phyloP scores from a whole-genome alignment of 192 early-diverging fungal genomes.

The Umbelopsis sp. region DNA sequence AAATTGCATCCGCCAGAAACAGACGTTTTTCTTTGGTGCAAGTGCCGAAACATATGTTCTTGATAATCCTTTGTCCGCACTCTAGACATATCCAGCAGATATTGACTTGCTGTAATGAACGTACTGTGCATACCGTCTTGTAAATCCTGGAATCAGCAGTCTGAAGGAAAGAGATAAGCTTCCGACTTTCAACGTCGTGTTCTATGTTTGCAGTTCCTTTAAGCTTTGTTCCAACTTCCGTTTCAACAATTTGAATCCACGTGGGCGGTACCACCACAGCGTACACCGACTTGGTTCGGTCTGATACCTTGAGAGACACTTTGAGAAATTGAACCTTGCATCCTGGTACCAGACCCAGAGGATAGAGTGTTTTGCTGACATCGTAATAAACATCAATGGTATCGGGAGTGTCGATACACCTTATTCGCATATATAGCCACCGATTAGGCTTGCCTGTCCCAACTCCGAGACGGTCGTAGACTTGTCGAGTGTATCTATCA shows the following conservation, averaged over 20 bases:
- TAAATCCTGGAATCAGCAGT: background rate
- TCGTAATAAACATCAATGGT: conserved; percentile 25
- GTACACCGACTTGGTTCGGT: background rate
- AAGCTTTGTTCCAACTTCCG: background rate
- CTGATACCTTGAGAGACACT: conserved; percentile 8
- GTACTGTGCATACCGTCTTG: background rate
- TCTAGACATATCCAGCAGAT: conserved; percentile 16
- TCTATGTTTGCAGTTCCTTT: no score
- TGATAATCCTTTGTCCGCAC: background rate
- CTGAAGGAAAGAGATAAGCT: background rate
- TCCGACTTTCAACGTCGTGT: background rate
- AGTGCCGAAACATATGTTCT: background rate
- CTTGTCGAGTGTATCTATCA: background rate
- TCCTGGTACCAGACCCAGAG: conserved; percentile 22
- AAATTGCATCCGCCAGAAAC: conserved; percentile 14
- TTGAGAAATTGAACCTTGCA: background rate
- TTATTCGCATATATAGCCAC: conserved; percentile 15
- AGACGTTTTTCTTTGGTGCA: background rate
- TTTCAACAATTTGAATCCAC: background rate
- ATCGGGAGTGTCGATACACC: conserved; percentile 10
- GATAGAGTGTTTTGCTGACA: background rate
- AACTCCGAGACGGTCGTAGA: conserved; percentile 4
- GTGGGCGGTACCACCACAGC: background rate
- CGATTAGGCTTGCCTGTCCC: conserved; percentile 23
- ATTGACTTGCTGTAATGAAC: background rate